Evolutionary conservation across 2,329 filamentous ascomycete genomes (phyloP).

Genomic region (Arthroderma sp.): DNA sequence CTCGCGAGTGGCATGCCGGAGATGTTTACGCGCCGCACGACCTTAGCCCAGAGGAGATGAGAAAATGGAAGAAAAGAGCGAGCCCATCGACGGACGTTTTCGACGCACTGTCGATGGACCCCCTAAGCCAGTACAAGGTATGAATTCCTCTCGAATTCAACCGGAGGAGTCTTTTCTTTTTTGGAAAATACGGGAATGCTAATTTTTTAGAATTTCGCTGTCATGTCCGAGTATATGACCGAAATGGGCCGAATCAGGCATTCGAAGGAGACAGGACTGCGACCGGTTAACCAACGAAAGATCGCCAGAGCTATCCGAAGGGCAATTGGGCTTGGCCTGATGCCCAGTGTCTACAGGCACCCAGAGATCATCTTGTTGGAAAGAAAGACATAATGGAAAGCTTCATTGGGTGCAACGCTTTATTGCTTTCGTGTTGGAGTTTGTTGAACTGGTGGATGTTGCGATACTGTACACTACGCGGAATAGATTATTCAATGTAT

Average conservation of each 20-base stretch:
- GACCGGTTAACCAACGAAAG: slow-evolving; percentile 81
- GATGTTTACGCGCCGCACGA: slow-evolving; percentile 90
- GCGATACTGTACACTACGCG: no score
- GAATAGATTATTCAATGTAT: no score
- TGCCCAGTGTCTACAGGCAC: slow-evolving; percentile 82
- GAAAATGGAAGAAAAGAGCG: slow-evolving; percentile 57
- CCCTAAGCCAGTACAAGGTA: slow-evolving; percentile 78
- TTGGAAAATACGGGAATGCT: background rate
- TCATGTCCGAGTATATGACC: slow-evolving; percentile 81
- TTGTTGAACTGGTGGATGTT: no score
- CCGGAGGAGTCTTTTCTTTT: background rate
- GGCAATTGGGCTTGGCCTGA: slow-evolving; percentile 75
- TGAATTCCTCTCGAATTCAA: slow-evolving; percentile 14
- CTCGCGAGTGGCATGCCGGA: slow-evolving; percentile 59
- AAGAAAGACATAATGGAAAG: background rate
- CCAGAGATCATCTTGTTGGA: slow-evolving; percentile 53
- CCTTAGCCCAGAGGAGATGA: slow-evolving; percentile 61
- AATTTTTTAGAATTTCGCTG: slow-evolving; percentile 63
- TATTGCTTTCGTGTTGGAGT: no score
- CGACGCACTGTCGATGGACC: slow-evolving; percentile 66
- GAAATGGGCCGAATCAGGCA: slow-evolving; percentile 74
- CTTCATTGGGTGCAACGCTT: no score
- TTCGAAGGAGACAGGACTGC: slow-evolving; percentile 60
- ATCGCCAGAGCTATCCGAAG: slow-evolving; percentile 86
- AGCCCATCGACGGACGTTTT: slow-evolving; percentile 55